A percentile compares a stretch with the other conserved stretches of the same genome.
Conservation (phyloP, 345 rosid genomes). For the Ricinus communis region DNA sequence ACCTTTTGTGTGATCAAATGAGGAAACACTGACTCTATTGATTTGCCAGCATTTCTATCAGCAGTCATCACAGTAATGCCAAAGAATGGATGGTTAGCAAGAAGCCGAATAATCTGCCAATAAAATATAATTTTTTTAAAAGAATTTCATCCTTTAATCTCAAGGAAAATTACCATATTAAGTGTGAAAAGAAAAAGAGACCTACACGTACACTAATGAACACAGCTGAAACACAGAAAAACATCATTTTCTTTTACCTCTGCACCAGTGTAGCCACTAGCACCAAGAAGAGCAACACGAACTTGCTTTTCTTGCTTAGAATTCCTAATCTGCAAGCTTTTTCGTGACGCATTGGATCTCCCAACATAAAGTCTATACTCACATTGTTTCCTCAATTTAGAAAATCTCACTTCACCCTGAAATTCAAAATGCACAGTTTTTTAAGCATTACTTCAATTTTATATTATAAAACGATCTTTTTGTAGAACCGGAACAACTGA, state of each 20-base stretch:
- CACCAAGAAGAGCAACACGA: slow-evolving; percentile 89
- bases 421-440: neutral
- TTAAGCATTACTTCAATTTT: neutral
- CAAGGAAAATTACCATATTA: neutral
- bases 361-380: slow-evolving; percentile 21
- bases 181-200: neutral
- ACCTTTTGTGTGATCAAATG: slow-evolving; percentile 71
- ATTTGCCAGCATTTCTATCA: slow-evolving; percentile 97
- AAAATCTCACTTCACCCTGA: slow-evolving; percentile 22
- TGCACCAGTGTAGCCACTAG: slow-evolving; percentile 98
- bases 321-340: slow-evolving; percentile 37
- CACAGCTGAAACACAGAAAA: neutral
- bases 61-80: slow-evolving; percentile 84
- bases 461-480: neutral
- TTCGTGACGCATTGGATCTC: slow-evolving; percentile 37
- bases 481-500: slow-evolving; percentile 14
- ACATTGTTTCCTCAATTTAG: neutral
- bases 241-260: slow-evolving; percentile 50
- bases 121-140: neutral
- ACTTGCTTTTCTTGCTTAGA: slow-evolving; percentile 48
- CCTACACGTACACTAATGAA: neutral
- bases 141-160: neutral
- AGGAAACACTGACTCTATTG: slow-evolving; percentile 83
- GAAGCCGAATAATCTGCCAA: slow-evolving; percentile 77
- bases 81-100: slow-evolving; percentile 74